Evolutionary conservation across 2,329 filamentous ascomycete genomes (phyloP).

Genomic region (Colletotrichum spaethianum): DNA sequence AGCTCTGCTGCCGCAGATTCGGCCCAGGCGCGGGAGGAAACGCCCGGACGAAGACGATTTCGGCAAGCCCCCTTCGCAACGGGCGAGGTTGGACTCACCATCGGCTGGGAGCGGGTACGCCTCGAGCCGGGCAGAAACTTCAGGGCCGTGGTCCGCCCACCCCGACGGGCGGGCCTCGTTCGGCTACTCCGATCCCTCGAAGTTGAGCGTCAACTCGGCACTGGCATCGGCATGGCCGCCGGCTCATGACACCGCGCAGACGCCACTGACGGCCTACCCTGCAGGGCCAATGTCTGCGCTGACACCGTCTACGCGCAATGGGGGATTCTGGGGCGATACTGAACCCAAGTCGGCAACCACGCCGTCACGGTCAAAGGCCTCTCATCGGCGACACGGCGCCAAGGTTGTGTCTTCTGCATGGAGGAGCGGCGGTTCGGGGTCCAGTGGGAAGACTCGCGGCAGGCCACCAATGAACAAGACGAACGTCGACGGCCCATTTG

Average conservation of each 20-base stretch:
- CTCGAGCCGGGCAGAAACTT: constrained; percentile 47
- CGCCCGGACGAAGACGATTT: constrained; percentile 74
- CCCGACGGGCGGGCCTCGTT: constrained; percentile 55
- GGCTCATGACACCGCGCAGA: constrained; percentile 69
- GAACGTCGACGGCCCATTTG: constrained; percentile 76
- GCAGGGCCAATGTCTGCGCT: constrained; percentile 74
- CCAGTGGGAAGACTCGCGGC: constrained; percentile 79
- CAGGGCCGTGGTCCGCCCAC: constrained; percentile 66
- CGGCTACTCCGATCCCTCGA: constrained; percentile 53
- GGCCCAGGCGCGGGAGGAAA: constrained; percentile 73
- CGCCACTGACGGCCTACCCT: constrained; percentile 79
- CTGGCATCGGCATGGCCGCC: constrained; percentile 57
- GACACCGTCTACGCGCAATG: constrained; percentile 71
- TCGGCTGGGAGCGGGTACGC: constrained; percentile 1
- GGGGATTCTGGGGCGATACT: constrained; percentile 67
- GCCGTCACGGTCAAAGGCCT: constrained; percentile 69
- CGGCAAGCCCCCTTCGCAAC: constrained; percentile 67
- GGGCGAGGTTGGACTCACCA: constrained; percentile 59
- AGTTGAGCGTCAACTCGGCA: constrained; percentile 52
- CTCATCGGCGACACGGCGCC: constrained; percentile 79
- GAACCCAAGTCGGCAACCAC: constrained; percentile 84
- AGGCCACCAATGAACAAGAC: constrained; percentile 79
- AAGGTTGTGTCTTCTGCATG: constrained; percentile 92
- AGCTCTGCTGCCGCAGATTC: constrained; percentile 84
- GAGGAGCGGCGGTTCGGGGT: constrained; percentile 75